Evolutionary conservation across 768 basidiomycete genomes (phyloP), one percentile per base, ranked within the genome.

Genomic region (Sarcomyxa edulis): DNA sequence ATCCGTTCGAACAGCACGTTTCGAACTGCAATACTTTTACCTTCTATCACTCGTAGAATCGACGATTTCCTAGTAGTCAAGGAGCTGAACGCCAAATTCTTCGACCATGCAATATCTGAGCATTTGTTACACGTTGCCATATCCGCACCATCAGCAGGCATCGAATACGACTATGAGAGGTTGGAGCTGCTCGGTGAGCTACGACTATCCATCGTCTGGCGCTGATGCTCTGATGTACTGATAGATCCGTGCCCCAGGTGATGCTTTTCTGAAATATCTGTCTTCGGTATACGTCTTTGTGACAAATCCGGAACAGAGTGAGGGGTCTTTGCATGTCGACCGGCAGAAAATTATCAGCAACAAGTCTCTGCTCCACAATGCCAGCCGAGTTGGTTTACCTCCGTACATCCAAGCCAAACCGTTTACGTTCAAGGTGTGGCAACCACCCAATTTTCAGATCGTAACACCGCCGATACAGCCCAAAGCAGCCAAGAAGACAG

Each of bases 251-350:
- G 44, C n/a, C 30, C 20, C 48, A 80, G 89, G 90, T 21, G 91
- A 93, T 58, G 76, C 87, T 16, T 87, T 86, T 55, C 63, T 94
- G 45, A 94, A 94, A 58, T 83, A 82, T 51, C 56, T 91, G 32
- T 69, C 79, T 6, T 82, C 87, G 8, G 66, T 81, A 42, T 84
- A 85, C 53, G 70, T 84, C 21, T 90, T 84, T 51, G 83, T 83
- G 31, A 74, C 73, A 19, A 69, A 79, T 48, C 84, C 87, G 5
- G 62, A 66, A 7, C 64, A 70, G 30, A 70, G 69, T 46, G 88
- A 90, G 57, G 80, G 84, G 4, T 68, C 70, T 8, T 55, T 94
- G 37, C 87, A 91, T 49, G 53, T 66, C 15, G 66, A 73, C 23
- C 72, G 90, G 37, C 78, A 84, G 51, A 64, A 64, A 32, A 73